Evolutionary conservation across 2,329 filamentous ascomycete species (phyloP).

Genomic region (Aspergillus sp.): DNA sequence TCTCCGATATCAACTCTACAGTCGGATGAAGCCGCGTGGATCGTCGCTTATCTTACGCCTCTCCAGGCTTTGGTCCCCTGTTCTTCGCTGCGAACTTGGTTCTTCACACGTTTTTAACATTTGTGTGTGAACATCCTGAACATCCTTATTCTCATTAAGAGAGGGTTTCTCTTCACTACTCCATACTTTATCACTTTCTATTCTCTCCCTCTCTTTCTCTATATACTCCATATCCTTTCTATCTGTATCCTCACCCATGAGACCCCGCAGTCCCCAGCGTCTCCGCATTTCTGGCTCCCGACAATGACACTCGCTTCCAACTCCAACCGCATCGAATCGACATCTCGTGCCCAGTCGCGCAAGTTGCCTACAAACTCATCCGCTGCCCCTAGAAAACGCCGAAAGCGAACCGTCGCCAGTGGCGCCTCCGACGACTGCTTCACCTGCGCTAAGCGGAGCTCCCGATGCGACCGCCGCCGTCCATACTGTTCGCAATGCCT

Average conservation of each 20-base stretch:
- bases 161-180: too few relatives aligned
- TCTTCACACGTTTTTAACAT: too few relatives aligned
- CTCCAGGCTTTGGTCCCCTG: too few relatives aligned
- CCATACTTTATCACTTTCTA: background rate
- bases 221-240: background rate
- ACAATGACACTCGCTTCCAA: constrained; percentile 3
- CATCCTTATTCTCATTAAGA: too few relatives aligned
- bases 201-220: background rate
- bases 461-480: constrained; percentile 82
- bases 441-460: constrained; percentile 73
- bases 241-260: constrained; percentile 5
- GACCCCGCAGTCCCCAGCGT: constrained; percentile 13
- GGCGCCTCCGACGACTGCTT: constrained; percentile 95
- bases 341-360: constrained; percentile 19
- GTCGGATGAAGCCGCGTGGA: too few relatives aligned
- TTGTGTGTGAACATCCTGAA: too few relatives aligned
- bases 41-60: too few relatives aligned
- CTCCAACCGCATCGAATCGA: constrained; percentile 12
- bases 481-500: constrained; percentile 95
- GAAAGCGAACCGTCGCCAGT: constrained; percentile 79
- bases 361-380: constrained; percentile 17
- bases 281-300: constrained; percentile 9
- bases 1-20: too few relatives aligned
- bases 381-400: constrained; percentile 55
- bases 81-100: too few relatives aligned